Evolutionary conservation across 768 basidiomycete species (phyloP), one percentile per base, ranked within the genome.

Genomic region (Amanita jacksonii): DNA sequence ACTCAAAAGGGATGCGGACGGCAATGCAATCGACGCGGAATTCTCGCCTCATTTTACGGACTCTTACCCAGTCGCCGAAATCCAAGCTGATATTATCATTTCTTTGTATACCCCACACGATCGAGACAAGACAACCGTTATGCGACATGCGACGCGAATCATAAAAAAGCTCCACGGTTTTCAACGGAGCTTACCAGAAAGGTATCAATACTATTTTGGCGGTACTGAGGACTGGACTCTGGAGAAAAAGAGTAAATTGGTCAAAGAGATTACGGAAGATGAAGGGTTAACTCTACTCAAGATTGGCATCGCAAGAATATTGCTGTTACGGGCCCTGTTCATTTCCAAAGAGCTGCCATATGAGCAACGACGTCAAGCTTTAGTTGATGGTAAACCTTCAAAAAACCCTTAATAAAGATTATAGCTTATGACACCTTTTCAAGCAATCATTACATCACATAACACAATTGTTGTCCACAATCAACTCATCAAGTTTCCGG

Each of bases 11-110:
- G 32, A 38, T n/a, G 10, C 44, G 13, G 44, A 67, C 19, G 65
- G 69, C 54, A 65, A 66, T 19, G 48, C 54, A 8, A 57, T 55
- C 33, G 54, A 62, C 38, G 52, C 56, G 12, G 77, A 84, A 39
- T 76, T 82, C 51, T 85, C 85, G 2, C 84, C 86, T 53, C 85
- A 90, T 57, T 90, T 89, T 57, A 70, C 82, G 42, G 66, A 80
- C 19, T 86, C 83, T 15, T 75, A 79, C 42, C 79, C 83, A 6
- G 69, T 90, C 36, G 80, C 80, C 18, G 84, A 86, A 51, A 86
- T 91, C 46, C 88, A 91, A 51, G 88, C 87, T 3, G 88, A 90
- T 49, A 86, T 91, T 48, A 85, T 90, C 66, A 86, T 85, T 57
- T 85, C 85, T 8, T 69, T 91, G 6, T 91, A 90, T 55, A 71